Evolutionary conservation across 441 rosid species (phyloP).

Genomic region (Arabidopsis hybrid): DNA sequence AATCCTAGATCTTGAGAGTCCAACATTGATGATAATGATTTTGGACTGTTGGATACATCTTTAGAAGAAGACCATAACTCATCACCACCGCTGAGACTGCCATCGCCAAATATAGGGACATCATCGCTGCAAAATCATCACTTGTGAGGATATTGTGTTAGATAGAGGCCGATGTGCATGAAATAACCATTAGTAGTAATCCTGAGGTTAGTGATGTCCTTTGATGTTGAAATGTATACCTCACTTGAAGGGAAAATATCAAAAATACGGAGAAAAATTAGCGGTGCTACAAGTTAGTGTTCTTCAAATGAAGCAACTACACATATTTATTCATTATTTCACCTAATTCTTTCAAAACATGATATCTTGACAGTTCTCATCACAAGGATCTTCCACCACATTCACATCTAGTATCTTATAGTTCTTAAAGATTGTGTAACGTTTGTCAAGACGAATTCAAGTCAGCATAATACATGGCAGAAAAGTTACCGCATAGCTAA

Average conservation of each 20-base stretch:
- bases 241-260: neutral
- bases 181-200: constrained; percentile 26
- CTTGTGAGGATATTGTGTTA: constrained; percentile 84
- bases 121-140: constrained; percentile 96
- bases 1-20: constrained; percentile 62
- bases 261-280: neutral
- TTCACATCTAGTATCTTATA: constrained; percentile 5
- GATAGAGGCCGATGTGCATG: constrained; percentile 27
- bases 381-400: constrained; percentile 3
- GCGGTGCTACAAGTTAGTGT: neutral
- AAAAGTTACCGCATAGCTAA: constrained; percentile 9
- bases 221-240: constrained; percentile 5
- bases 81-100: constrained; percentile 67
- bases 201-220: constrained; percentile 13
- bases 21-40: constrained; percentile 56
- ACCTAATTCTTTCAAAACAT: neutral
- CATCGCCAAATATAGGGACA: constrained; percentile 83
- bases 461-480: constrained; percentile 14
- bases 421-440: neutral
- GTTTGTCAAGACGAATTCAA: neutral
- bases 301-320: constrained; percentile 1
- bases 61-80: constrained; percentile 86
- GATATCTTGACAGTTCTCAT: neutral
- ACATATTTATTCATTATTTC: neutral
- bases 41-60: constrained; percentile 62